Evolutionary conservation across 2,329 filamentous ascomycete genomes (phyloP).

Genomic region (Endocalyx cinctus): DNA sequence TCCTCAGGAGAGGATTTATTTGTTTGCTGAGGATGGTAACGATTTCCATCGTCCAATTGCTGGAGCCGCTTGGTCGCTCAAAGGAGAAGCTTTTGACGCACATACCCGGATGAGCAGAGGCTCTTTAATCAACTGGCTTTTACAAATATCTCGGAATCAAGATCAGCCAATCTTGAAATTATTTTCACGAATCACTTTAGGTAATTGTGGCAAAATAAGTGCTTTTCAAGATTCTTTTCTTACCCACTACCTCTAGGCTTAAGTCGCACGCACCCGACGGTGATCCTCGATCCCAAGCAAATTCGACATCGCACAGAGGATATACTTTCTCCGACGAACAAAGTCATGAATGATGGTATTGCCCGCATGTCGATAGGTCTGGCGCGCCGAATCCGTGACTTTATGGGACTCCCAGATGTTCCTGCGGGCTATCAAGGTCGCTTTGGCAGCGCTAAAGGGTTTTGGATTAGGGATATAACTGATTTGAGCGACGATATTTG

Average conservation of each 20-base stretch:
- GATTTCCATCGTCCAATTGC: slow-evolving; percentile 30
- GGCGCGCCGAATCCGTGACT: slow-evolving; percentile 45
- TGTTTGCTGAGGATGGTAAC: slow-evolving; percentile 52
- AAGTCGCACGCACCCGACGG: slow-evolving; percentile 43
- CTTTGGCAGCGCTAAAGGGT: slow-evolving; percentile 70
- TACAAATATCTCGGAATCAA: slow-evolving; percentile 41
- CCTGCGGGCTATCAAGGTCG: slow-evolving; percentile 66
- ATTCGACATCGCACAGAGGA: slow-evolving; percentile 37
- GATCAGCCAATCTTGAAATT: slow-evolving; percentile 49
- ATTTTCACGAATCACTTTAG: slow-evolving; percentile 55
- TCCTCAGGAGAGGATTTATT: slow-evolving; percentile 39
- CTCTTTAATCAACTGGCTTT: slow-evolving; percentile 49
- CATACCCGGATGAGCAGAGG: slow-evolving; percentile 26
- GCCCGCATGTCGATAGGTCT: slow-evolving; percentile 59
- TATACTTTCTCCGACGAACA: slow-evolving; percentile 32
- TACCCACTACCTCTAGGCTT: slow-evolving; percentile 42
- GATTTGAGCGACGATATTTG: slow-evolving; percentile 46
- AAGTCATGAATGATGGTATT: slow-evolving; percentile 65
- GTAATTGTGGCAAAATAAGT: too few species aligned
- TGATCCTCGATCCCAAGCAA: slow-evolving; percentile 41
- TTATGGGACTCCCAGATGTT: slow-evolving; percentile 46
- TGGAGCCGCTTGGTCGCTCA: slow-evolving; percentile 22
- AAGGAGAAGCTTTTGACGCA: slow-evolving; percentile 13
- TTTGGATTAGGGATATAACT: slow-evolving; percentile 62
- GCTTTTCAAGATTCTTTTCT: too few species aligned